Conservation (phyloP, 2,329 filamentous ascomycete species). For the Sporothrix schenckii region DNA sequence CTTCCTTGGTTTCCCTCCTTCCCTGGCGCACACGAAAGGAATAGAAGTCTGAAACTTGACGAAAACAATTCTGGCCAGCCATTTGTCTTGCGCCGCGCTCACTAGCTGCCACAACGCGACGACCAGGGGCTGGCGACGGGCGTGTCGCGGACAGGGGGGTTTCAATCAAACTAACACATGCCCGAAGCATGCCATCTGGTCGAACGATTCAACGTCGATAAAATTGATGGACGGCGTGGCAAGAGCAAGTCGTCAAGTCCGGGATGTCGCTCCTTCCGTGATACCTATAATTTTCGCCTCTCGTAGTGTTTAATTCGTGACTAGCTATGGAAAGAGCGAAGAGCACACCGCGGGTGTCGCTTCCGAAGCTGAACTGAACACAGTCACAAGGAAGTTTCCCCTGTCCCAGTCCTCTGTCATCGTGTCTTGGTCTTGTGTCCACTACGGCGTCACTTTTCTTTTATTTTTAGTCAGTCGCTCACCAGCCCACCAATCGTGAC, state of each 20-base stretch:
- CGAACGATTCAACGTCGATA: background rate
- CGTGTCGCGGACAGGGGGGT: slow-evolving; percentile 21
- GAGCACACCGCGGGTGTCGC: background rate
- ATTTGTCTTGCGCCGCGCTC: background rate
- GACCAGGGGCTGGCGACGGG: background rate
- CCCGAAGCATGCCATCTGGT: background rate
- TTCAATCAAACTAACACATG: slow-evolving; percentile 20
- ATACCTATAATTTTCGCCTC: background rate
- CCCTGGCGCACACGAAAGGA: background rate
- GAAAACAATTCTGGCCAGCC: background rate
- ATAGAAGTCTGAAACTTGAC: background rate
- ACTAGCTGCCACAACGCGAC: slow-evolving; percentile 18
- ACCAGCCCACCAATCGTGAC: slow-evolving; percentile 7
- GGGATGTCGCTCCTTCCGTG: slow-evolving; percentile 3
- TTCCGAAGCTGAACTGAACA: background rate
- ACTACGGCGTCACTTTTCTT: background rate
- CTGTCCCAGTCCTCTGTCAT: background rate
- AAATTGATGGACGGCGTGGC: background rate
- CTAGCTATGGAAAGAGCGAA: background rate
- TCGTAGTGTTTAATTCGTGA: background rate
- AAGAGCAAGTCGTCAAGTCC: background rate
- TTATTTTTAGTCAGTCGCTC: background rate
- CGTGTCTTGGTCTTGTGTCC: slow-evolving; percentile 5
- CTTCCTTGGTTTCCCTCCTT: background rate
- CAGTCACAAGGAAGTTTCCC: background rate